Percentiles rank a stretch among this genome's conserved stretches.
These are phyloP conservation scores for Botrytis porri DNA, from an alignment of 2,329 filamentous ascomycete genomes.

Conservation along the genomic window DNA sequence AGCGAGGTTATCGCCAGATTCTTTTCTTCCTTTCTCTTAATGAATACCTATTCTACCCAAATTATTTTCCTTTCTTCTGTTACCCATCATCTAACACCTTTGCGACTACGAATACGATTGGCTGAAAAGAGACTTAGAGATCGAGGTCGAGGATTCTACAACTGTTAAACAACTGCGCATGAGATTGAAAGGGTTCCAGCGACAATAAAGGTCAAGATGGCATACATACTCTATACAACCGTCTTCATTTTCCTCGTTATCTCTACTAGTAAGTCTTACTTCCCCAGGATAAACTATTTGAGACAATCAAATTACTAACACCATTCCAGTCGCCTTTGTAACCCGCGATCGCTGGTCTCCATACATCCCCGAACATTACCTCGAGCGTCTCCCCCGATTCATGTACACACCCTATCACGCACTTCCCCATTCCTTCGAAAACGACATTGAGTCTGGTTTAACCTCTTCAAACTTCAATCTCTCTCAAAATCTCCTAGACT, in stretches of 20 bases:
- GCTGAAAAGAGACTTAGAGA: not conserved
- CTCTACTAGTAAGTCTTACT: conserved; percentile 59
- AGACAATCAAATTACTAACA: conserved; percentile 21
- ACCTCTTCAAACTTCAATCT: conserved; percentile 83
- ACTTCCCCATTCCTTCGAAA: conserved; percentile 73
- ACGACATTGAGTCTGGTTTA: conserved; percentile 85
- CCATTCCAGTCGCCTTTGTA: conserved; percentile 64
- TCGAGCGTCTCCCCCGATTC: conserved; percentile 50
- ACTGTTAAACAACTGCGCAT: not conserved
- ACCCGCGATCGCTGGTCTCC: conserved; percentile 76
- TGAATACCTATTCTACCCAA: not conserved
- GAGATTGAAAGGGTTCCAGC: not conserved
- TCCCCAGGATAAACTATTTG: conserved; percentile 8
- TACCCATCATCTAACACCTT: not conserved
- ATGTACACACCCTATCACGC: conserved; percentile 68
- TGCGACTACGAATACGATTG: not conserved
- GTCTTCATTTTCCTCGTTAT: conserved; percentile 68
- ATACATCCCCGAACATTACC: conserved; percentile 44
- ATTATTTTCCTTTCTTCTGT: not conserved
- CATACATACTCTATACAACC: conserved; percentile 75
- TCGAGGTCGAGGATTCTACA: not conserved
- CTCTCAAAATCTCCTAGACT: conserved; percentile 70
- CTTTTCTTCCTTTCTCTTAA: not conserved
- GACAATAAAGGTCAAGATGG: conserved; percentile 51
- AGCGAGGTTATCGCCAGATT: conserved; percentile 11